phyloP scores from a whole-genome alignment of 768 basidiomycete species.

The Mycena haematopus region DNA sequence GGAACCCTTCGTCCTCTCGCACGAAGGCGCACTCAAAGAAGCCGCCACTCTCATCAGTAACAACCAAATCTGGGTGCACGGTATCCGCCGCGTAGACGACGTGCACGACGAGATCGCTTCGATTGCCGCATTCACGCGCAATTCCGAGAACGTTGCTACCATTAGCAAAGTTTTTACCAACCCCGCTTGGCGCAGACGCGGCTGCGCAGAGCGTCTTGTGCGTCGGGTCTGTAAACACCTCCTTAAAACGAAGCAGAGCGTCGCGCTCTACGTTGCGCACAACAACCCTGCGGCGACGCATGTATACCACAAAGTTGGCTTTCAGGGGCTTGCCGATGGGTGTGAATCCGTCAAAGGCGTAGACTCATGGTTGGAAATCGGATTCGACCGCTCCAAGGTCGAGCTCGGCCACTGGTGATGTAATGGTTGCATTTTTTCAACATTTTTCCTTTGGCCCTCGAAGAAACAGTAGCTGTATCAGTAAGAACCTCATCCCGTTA shows the following conservation, averaged over 20 bases:
- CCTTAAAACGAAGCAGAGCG: slow-evolving; percentile 48
- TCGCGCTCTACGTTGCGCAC: slow-evolving; percentile 74
- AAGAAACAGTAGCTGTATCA: slow-evolving; percentile 14
- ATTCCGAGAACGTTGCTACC: slow-evolving; percentile 59
- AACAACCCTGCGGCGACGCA: slow-evolving; percentile 56
- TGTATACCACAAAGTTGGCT: slow-evolving; percentile 73
- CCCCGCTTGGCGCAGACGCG: slow-evolving; percentile 53
- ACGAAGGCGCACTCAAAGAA: slow-evolving; percentile 52
- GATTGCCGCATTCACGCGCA: slow-evolving; percentile 72
- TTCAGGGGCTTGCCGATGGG: slow-evolving; percentile 54
- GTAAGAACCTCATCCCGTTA: not conserved
- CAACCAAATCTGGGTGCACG: slow-evolving; percentile 65
- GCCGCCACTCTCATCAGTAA: slow-evolving; percentile 55
- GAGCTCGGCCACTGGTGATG: slow-evolving; percentile 71
- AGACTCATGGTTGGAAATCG: slow-evolving; percentile 57
- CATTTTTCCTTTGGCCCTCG: not conserved
- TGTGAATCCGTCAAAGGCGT: slow-evolving; percentile 47
- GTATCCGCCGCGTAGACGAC: slow-evolving; percentile 40
- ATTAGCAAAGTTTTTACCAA: slow-evolving; percentile 79
- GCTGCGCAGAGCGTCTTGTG: slow-evolving; percentile 69
- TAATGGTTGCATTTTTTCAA: not conserved
- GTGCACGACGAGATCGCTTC: slow-evolving; percentile 54
- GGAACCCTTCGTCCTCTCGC: slow-evolving; percentile 58
- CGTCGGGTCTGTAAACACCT: slow-evolving; percentile 62
- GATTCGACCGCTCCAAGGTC: slow-evolving; percentile 50